A percentile compares a stretch with the other conserved stretches of the same genome.
Conservation (phyloP, 345 rosid genomes). For the Turritis glabra region DNA sequence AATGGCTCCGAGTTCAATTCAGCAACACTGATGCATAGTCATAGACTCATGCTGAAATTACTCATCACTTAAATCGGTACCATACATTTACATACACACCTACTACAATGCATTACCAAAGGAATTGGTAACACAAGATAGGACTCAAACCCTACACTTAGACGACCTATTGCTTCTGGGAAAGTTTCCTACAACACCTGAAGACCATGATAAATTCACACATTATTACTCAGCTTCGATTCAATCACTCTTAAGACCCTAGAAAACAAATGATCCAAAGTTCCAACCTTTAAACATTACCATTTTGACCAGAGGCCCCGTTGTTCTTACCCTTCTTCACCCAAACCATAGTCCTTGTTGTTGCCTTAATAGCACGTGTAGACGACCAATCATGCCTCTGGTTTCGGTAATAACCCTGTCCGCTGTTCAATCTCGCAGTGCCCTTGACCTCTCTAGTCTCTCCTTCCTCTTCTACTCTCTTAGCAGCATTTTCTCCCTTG, state of each 20-base stretch:
- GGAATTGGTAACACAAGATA: not conserved
- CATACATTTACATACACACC: not conserved
- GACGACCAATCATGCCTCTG: conserved; percentile 18
- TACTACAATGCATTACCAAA: not conserved
- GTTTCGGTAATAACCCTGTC: not conserved
- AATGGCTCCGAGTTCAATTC: not conserved
- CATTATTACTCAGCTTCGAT: not conserved
- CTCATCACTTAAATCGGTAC: conserved; percentile 7
- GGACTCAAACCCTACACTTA: conserved; percentile 3
- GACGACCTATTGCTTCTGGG: not conserved
- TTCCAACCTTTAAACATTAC: not conserved
- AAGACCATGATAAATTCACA: not conserved
- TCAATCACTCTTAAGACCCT: not conserved
- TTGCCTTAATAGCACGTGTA: not conserved
- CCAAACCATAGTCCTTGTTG: conserved; percentile 17
- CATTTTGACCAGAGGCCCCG: not conserved
- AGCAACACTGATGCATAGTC: not conserved
- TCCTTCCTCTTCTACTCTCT: not conserved
- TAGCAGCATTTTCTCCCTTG: not conserved
- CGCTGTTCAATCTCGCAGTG: not conserved
- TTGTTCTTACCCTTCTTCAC: not conserved
- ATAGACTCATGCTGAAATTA: not conserved
- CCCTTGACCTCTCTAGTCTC: not conserved
- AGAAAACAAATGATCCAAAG: not conserved
- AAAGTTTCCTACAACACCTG: not conserved